Base-by-base conservation (phyloP, 108 stramenopile species). In the Skeletonema costatum region DNA sequence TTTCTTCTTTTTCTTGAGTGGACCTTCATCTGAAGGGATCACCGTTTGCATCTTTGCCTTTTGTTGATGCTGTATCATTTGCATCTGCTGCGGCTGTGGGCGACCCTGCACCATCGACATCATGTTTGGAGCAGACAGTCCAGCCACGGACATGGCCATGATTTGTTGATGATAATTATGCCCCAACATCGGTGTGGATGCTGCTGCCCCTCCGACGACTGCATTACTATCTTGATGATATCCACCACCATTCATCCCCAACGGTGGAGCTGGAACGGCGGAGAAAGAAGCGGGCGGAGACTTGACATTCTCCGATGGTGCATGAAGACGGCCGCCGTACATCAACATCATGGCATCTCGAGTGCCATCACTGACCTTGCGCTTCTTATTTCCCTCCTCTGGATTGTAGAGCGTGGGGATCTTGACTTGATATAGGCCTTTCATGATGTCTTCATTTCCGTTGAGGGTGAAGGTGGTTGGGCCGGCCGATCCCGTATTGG, bases 391-490 rank as follows among this genome's bases (percentile, higher is more conserved):
- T n/a, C n/a, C n/a, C 42, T 44, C 14, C 14, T 44, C 14, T 44
- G 42, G 14, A 44, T 2, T 4, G 14, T 44, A 2, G 42, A 44
- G 42, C 3, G 42, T 12, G 14, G 42, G 51, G 5, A 25, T 53
- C 8, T n/a, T 46, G 14, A 46, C 11, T 46, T 46, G 44, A 10
- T 46, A 6, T 8, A 46, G 14, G 11, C 44, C 44, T 3, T 16
- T 46, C 44, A 46, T 46, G 14, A 46, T 12, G 44, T 46, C 21
- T n/a, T 53, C 16, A 6, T 19, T 12, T 16, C 25, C 21, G 51
- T 53, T 53, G 51, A n/a, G 16, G 51, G 51, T 53, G 51, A 53
- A n/a, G 51, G 51, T n/a, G 51, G 25, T 53, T 53, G 51, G 51
- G 14, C 5, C 51, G 51, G 8, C 51, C 7, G 51, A 36, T 36